Evolutionary conservation across 768 basidiomycete genomes (phyloP).

Genomic region (Termitomyces sp.): DNA sequence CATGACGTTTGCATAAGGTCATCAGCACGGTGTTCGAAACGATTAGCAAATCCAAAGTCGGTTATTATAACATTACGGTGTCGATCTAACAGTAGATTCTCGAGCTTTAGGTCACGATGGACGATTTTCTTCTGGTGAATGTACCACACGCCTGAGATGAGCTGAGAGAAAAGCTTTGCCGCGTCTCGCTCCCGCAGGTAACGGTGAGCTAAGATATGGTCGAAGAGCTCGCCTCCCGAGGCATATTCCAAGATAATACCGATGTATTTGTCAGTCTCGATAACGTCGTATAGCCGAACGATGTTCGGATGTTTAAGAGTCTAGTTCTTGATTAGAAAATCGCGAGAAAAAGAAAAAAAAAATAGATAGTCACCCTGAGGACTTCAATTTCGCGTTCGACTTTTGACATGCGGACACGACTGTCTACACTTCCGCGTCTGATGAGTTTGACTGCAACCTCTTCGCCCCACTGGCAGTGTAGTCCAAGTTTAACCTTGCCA

Average conservation of each 20-base stretch:
- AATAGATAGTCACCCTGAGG: slow-evolving; percentile 62
- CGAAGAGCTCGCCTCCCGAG: slow-evolving; percentile 96
- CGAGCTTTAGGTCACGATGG: slow-evolving; percentile 98
- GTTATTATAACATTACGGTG: slow-evolving; percentile 99
- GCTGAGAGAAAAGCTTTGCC: slow-evolving; percentile 93
- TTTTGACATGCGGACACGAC: slow-evolving; percentile 82
- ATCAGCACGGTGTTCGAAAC: slow-evolving; percentile 87
- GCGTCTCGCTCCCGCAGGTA: slow-evolving; percentile 95
- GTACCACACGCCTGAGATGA: slow-evolving; percentile 98
- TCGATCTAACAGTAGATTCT: slow-evolving; percentile 95
- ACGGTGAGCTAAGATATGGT: slow-evolving; percentile 96
- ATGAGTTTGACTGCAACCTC: slow-evolving; percentile 99
- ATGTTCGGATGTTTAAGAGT: slow-evolving; percentile 97
- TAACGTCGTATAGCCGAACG: slow-evolving; percentile 96
- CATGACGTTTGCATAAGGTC: slow-evolving; percentile 99
- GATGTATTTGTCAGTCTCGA: slow-evolving; percentile 99
- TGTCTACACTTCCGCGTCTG: slow-evolving; percentile 88
- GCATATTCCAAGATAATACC: slow-evolving; percentile 99
- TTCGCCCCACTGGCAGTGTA: slow-evolving; percentile 91
- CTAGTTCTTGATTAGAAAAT: slow-evolving; percentile 38
- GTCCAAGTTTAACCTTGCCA: slow-evolving; percentile 97
- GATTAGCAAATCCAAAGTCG: slow-evolving; percentile 98
- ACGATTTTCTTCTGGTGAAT: slow-evolving; percentile 99
- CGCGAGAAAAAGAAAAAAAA: neutral
- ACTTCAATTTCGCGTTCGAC: slow-evolving; percentile 98